A percentile compares a stretch with the other conserved stretches of the same genome.
These are phyloP conservation scores for Candida ortonii DNA, from an alignment of 805 yeast genomes.

Conservation along the genomic window DNA sequence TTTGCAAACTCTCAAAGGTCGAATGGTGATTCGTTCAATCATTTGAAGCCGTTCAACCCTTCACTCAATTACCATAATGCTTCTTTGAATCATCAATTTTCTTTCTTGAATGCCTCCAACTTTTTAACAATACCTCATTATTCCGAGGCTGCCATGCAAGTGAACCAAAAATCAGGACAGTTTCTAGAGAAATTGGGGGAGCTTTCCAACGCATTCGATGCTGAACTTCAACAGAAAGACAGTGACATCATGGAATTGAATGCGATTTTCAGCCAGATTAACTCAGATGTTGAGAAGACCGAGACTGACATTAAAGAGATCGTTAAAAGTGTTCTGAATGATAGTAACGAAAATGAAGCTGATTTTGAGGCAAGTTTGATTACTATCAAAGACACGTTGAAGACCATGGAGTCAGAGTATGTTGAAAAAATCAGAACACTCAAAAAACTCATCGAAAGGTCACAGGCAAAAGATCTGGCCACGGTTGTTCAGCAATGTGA, in stretches of 20 bases:
- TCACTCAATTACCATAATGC: conserved; percentile 20
- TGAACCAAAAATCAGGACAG: conserved; percentile 49
- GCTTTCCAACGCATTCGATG: conserved; percentile 51
- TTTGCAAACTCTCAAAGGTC: conserved; percentile 8
- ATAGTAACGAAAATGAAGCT: conserved; percentile 20
- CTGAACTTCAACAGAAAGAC: conserved; percentile 45
- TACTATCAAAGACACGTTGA: conserved; percentile 16
- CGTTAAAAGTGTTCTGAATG: conserved; percentile 30
- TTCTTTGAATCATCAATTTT: conserved; percentile 13
- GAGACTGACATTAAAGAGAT: conserved; percentile 34
- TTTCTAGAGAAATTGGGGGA: conserved; percentile 47
- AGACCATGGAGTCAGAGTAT: conserved; percentile 19
- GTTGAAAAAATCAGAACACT: conserved; percentile 18
- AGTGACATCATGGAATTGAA: conserved; percentile 33
- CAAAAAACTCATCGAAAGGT: conserved; percentile 35
- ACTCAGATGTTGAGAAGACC: conserved; percentile 32
- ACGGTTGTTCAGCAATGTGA: conserved; percentile 39
- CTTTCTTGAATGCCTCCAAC: conserved; percentile 19
- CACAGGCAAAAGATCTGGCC: conserved; percentile 46
- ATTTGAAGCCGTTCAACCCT: conserved; percentile 26
- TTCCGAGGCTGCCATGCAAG: conserved; percentile 54
- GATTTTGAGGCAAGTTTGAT: conserved; percentile 23
- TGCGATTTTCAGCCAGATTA: conserved; percentile 28
- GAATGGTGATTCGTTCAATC: conserved; percentile 23
- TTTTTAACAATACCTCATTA: conserved; percentile 38